Conservation (phyloP, 768 basidiomycete genomes). For the Coprinellus micaceus region DNA sequence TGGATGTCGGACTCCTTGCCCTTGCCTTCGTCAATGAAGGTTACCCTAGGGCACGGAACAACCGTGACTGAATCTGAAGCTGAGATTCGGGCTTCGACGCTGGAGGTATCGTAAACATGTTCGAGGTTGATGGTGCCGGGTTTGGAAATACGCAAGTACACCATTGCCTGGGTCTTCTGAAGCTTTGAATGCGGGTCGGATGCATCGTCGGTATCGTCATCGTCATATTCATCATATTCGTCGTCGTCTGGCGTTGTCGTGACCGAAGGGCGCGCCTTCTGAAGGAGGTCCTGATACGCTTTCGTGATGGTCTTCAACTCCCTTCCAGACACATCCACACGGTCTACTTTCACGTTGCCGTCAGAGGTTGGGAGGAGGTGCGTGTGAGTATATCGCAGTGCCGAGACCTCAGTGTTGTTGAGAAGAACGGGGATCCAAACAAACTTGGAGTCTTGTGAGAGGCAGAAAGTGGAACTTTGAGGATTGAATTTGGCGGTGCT, state of each 20-base stretch:
- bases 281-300: constrained; percentile 48
- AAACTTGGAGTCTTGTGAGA: constrained; percentile 47
- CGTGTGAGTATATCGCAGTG: constrained; percentile 69
- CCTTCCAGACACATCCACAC: constrained; percentile 52
- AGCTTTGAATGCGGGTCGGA: constrained; percentile 40
- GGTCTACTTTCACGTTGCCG: constrained; percentile 44
- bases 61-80: constrained; percentile 53
- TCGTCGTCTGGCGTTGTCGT: not conserved
- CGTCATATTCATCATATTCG: constrained; percentile 16
- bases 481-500: constrained; percentile 91
- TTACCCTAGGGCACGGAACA: constrained; percentile 78
- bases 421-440: constrained; percentile 80
- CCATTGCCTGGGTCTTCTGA: constrained; percentile 71
- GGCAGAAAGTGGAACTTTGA: constrained; percentile 66
- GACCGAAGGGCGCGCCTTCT: constrained; percentile 37
- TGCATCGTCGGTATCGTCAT: constrained; percentile 52
- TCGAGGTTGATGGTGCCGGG: constrained; percentile 77
- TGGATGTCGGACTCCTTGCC: constrained; percentile 42
- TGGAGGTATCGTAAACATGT: constrained; percentile 64
- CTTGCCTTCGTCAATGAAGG: constrained; percentile 48
- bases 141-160: constrained; percentile 66
- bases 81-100: constrained; percentile 65
- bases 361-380: constrained; percentile 51
- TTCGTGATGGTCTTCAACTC: constrained; percentile 69
- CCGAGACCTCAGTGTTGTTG: constrained; percentile 81